phyloP scores from a whole-genome alignment of 352 stramenopile species.

The Albugo laibachii region DNA sequence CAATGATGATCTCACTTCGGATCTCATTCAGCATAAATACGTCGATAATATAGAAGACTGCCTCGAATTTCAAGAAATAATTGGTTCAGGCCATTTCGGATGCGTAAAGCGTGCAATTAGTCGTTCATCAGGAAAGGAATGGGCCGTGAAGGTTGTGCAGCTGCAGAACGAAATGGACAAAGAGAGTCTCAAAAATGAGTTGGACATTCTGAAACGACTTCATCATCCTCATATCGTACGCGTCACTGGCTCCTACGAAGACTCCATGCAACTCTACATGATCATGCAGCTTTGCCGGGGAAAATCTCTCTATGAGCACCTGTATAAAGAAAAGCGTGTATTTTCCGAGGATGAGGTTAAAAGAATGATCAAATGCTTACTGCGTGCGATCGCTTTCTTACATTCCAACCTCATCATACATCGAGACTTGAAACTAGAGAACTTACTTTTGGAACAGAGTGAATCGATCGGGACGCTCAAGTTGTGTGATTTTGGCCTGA shows the following conservation, averaged over 20 bases:
- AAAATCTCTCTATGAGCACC: constrained; percentile 55
- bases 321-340: constrained; percentile 38
- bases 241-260: constrained; percentile 57
- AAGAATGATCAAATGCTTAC: constrained; percentile 32
- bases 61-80: constrained; percentile 39
- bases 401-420: constrained; percentile 70
- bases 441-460: constrained; percentile 53
- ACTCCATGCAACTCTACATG: constrained; percentile 72
- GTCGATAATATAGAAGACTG: constrained; percentile 40
- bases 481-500: constrained; percentile 68
- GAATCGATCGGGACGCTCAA: constrained; percentile 39
- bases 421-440: constrained; percentile 68
- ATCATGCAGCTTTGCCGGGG: constrained; percentile 73
- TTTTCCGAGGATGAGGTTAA: constrained; percentile 52
- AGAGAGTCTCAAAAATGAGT: constrained; percentile 52
- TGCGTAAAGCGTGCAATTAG: constrained; percentile 42
- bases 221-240: constrained; percentile 69
- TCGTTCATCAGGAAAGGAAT: constrained; percentile 41
- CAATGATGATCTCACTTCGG: constrained; percentile 44
- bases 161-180: constrained; percentile 54
- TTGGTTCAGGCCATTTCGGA: constrained; percentile 51
- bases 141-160: constrained; percentile 56
- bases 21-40: constrained; percentile 58
- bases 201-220: constrained; percentile 53
- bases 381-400: constrained; percentile 43